Evolutionary conservation across 2,329 filamentous ascomycete genomes (phyloP).

Genomic region (Tolypocladium cylindrosporum): DNA sequence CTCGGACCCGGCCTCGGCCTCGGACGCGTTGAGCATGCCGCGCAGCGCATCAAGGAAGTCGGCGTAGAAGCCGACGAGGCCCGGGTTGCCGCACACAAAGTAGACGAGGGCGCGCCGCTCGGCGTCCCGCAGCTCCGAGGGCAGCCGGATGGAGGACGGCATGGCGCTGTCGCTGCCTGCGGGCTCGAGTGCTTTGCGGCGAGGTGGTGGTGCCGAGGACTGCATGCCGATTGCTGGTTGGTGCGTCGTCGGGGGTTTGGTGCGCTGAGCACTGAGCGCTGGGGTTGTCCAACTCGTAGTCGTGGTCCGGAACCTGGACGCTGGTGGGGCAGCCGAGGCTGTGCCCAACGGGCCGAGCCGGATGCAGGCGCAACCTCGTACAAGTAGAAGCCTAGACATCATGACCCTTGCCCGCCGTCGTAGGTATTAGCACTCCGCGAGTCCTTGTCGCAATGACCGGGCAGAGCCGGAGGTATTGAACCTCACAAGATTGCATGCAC

Average conservation of each 20-base stretch:
- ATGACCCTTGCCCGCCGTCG: no score
- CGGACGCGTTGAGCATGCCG: conserved; percentile 35
- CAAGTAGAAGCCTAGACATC: no score
- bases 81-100: conserved; percentile 69
- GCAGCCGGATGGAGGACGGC: conserved; percentile 18
- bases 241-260: not conserved
- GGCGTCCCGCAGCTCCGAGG: conserved; percentile 12
- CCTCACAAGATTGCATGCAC: not conserved
- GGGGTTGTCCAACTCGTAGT: not conserved
- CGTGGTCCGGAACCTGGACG: not conserved
- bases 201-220: not conserved
- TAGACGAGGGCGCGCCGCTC: conserved; percentile 45
- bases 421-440: not conserved
- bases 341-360: not conserved
- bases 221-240: not conserved
- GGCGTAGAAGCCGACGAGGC: conserved; percentile 63
- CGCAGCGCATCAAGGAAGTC: conserved; percentile 54
- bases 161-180: conserved; percentile 4
- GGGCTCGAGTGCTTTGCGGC: no score
- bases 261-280: not conserved
- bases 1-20: conserved; percentile 18
- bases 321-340: not conserved
- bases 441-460: no score
- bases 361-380: no score
- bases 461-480: not conserved